A percentile compares a stretch with the other conserved stretches of the same genome.
phyloP scores from a whole-genome alignment of 2,329 filamentous ascomycete genomes.

The Fusarium circinatum region DNA sequence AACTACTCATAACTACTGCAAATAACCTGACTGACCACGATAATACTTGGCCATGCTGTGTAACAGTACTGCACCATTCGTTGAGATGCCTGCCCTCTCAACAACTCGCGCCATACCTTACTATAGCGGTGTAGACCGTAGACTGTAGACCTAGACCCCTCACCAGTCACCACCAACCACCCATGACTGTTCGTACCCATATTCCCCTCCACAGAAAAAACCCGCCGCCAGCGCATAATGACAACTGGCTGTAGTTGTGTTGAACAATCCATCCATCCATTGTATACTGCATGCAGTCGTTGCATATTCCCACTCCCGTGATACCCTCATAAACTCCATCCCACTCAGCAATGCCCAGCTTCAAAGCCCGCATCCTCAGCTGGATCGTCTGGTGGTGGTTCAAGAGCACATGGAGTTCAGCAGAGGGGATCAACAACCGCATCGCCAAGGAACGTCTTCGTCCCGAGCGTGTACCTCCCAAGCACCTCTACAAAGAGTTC shows the following conservation, averaged over 20 bases:
- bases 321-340: background rate
- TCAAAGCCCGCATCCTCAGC: constrained; percentile 42
- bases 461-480: constrained; percentile 35
- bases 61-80: background rate
- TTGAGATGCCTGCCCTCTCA: background rate
- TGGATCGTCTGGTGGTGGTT: constrained; percentile 44
- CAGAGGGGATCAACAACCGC: constrained; percentile 39
- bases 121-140: constrained; percentile 20
- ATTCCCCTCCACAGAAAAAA: constrained; percentile 27
- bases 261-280: background rate
- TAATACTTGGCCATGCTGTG: background rate
- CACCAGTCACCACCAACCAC: constrained; percentile 1
- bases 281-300: constrained; percentile 3
- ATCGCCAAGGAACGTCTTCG: constrained; percentile 40
- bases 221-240: constrained; percentile 7
- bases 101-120: background rate
- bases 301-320: constrained; percentile 1
- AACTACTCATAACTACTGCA: background rate
- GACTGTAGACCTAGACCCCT: constrained; percentile 17
- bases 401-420: constrained; percentile 42
- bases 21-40: background rate
- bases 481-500: constrained; percentile 40
- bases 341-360: constrained; percentile 38
- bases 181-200: constrained; percentile 9
- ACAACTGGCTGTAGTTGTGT: background rate